Evolutionary conservation across 352 stramenopile genomes (phyloP), one percentile per base, ranked within the genome.

Genomic region (Phytophthora megakarya): DNA sequence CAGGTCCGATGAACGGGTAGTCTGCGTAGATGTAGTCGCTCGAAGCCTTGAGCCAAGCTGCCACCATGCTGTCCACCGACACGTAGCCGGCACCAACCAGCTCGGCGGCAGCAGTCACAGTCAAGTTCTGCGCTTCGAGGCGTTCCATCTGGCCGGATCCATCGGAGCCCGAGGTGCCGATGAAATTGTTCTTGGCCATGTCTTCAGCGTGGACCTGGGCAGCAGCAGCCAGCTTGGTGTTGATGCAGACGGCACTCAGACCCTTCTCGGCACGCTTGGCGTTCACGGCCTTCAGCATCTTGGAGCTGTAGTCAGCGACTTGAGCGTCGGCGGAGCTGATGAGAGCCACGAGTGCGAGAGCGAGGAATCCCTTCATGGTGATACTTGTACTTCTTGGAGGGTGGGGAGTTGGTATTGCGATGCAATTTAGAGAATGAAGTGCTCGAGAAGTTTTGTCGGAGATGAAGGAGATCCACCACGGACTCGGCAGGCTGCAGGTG

Each of bases 41-140:
- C 1, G 61, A 40, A 18, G 65, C 65, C 42, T 81, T 76, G 54
- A 76, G 55, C 76, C 74, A 86, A 28, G 63, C 40, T 10, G 52
- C 72, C 23, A 86, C 73, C 19, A 81, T 61, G 8, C 28, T 43
- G 18, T 76, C 53, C 21, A 74, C 71, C 2, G 68, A 61, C 8
- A 35, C 55, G 32, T 82, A 68, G 8, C 78, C 78, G 8, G 70
- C 75, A 21, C 67, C 78, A 13, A 84, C 74, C 22, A 83, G 69
- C 54, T 85, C 76, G 6, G 56, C 62, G 7, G 68, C 47, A 6
- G 39, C n/a, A 0, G 23, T 33, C 3, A 62, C 51, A 1, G 62
- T 61, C 43, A 80, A 64, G 19, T 67, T 64, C 18, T 77, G 59
- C 33, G 52, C 50, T 10, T 59, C 32, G 21, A 70, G 58, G 38